Conservation (phyloP, 768 basidiomycete genomes). For the Tulasnella sp. region DNA sequence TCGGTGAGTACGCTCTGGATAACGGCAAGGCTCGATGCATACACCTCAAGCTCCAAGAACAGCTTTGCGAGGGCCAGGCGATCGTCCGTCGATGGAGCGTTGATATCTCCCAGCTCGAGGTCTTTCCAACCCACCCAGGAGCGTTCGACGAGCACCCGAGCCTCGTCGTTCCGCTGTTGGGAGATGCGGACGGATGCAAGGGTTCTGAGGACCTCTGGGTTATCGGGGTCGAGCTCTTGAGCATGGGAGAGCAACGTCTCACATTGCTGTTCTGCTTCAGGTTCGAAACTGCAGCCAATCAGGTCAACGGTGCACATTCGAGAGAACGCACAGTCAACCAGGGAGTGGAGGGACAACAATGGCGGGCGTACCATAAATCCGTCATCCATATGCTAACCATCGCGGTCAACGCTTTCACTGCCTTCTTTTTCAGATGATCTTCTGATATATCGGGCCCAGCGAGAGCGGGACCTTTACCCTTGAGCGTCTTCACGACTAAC, state of each 20-base stretch:
- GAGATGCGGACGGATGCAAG: conserved; percentile 84
- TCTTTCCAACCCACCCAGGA: conserved; percentile 64
- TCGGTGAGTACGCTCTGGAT: conserved; percentile 67
- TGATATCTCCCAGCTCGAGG: conserved; percentile 58
- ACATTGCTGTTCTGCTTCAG: conserved; percentile 70
- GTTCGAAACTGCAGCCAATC: conserved; percentile 50
- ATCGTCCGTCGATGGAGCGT: conserved; percentile 58
- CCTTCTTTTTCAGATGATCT: conserved; percentile 35
- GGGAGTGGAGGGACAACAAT: not conserved
- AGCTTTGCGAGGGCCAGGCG: conserved; percentile 68
- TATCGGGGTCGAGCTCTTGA: conserved; percentile 58
- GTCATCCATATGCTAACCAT: conserved; percentile 98
- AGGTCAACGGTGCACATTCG: not conserved
- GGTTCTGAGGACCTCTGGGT: conserved; percentile 67
- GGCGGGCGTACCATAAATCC: conserved; percentile 59
- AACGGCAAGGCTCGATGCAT: conserved; percentile 61
- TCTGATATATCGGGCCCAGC: conserved; percentile 36
- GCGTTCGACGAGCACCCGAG: conserved; percentile 54
- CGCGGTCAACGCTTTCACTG: conserved; percentile 64
- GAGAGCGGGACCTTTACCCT: conserved; percentile 46
- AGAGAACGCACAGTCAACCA: not conserved
- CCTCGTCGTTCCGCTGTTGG: conserved; percentile 74
- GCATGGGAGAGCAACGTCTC: conserved; percentile 67
- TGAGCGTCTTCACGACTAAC: conserved; percentile 53
- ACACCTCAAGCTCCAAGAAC: conserved; percentile 66